Evolutionary conservation across 495 filamentous ascomycete genomes (phyloP).

Genomic region (Terfezia claveryi): DNA sequence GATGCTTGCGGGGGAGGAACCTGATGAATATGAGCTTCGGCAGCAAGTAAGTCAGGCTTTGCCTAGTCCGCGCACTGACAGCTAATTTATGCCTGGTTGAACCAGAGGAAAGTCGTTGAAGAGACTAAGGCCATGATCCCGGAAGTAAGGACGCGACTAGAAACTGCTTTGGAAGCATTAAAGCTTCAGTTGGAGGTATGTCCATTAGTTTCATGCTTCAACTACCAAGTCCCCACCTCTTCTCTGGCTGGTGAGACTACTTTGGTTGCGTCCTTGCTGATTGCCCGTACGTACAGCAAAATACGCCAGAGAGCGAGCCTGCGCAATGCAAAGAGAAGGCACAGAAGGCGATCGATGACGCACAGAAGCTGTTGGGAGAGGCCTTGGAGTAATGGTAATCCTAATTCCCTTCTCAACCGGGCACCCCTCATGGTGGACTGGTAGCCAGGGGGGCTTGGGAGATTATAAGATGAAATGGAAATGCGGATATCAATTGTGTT

Average conservation of each 20-base stretch:
- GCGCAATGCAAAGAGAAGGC: conserved; percentile 19
- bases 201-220: conserved; percentile 21
- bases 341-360: conserved; percentile 6
- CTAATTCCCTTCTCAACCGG: no score
- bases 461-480: no score
- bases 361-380: conserved; percentile 4
- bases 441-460: no score
- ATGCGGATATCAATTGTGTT: no score
- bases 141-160: conserved; percentile 40
- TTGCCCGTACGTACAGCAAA: background rate
- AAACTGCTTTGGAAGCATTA: conserved; percentile 42
- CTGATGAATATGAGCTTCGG: conserved; percentile 50
- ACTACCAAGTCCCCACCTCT: background rate
- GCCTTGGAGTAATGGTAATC: background rate
- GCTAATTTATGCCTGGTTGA: background rate
- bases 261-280: background rate
- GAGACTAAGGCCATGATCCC: conserved; percentile 68
- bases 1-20: conserved; percentile 32
- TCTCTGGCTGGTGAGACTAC: conserved; percentile 26
- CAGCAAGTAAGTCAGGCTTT: conserved; percentile 43
- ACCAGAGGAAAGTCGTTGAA: conserved; percentile 41
- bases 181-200: conserved; percentile 38
- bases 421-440: no score
- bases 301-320: conserved; percentile 21
- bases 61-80: background rate